Evolutionary conservation across 371 early-diverging fungal genomes (phyloP), one percentile per base, ranked within the genome.

Genomic region (Mucor lusitanicus): DNA sequence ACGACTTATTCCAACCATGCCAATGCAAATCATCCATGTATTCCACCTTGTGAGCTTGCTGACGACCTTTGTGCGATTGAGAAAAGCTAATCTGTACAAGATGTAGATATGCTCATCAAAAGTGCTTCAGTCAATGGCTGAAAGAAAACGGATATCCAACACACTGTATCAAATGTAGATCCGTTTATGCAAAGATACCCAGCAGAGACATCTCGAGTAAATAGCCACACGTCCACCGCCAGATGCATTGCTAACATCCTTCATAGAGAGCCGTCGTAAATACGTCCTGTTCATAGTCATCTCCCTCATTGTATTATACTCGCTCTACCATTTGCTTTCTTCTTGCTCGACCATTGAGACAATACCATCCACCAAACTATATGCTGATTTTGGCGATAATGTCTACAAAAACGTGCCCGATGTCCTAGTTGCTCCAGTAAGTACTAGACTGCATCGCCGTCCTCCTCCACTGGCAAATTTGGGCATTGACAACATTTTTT

Each of bases 101-200:
- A 48, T 48, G 21, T 46, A 61, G 61, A 61, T 61, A 27, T 46
- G 65, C 59, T 9, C 59, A 65, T 50, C 9, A 44, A 48, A 42
- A 50, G 12, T 65, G 65, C 50, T 65, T 65, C 57, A 37, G 7
- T 15, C 9, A 42, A 30, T 65, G 65, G 65, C 15, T 48, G 17
- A 58, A 15, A 4, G 44, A 12, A 2, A 48, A 65, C 17, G 59
- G 50, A 28, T 44, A 44, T 3, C 64, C 64, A 21, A 25, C n/a
- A 44, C 42, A 58, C 13, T 64, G 64, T 57, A 64, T 28, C 13
- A 37, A 32, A 19, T 64, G 65, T 32, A 58, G 59, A 59, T 32
- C 50, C 19, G 19, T n/a, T 48, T 48, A 48, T 48, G 48, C 48
- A 48, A 48, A 48, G 9, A 23, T 23, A 48, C 48, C 48, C 23